A percentile compares a stretch with the other conserved stretches of the same genome.
These are phyloP conservation scores for Hyphodiscus hymeniophilus DNA, from an alignment of 495 filamentous ascomycete species.

Conservation along the genomic window DNA sequence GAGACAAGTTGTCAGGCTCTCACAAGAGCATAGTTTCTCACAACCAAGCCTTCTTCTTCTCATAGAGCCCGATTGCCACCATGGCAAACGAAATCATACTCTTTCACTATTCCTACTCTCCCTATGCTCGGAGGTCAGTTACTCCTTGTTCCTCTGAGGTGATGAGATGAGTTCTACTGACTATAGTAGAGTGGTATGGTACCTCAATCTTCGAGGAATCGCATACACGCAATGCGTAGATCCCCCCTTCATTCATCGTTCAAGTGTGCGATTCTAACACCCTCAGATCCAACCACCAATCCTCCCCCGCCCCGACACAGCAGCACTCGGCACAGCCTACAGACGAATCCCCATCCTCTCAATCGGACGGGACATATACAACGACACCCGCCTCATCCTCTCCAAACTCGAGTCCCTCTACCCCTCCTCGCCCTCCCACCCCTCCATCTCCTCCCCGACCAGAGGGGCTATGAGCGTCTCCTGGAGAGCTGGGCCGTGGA, in stretches of 20 bases:
- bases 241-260: slow-evolving; percentile 1
- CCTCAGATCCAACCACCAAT: slow-evolving; percentile 46
- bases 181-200: slow-evolving; percentile 45
- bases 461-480: slow-evolving; percentile 20
- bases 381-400: slow-evolving; percentile 53
- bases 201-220: slow-evolving; percentile 49
- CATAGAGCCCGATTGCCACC: neutral
- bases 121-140: slow-evolving; percentile 36
- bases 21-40: no score
- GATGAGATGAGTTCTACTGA: neutral
- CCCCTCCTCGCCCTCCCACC: slow-evolving; percentile 22
- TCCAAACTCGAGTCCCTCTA: slow-evolving; percentile 44
- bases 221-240: slow-evolving; percentile 46
- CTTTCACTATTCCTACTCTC: slow-evolving; percentile 50
- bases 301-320: slow-evolving; percentile 51
- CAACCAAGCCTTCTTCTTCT: no score
- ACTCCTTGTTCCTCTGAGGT: neutral
- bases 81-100: slow-evolving; percentile 33
- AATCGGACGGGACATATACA: slow-evolving; percentile 47
- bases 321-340: slow-evolving; percentile 47
- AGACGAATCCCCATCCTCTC: slow-evolving; percentile 57
- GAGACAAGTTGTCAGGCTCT: no score
- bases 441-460: neutral
- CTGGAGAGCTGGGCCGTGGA: slow-evolving; percentile 35
- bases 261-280: neutral